Percentiles rank a stretch among this genome's conserved stretches.
These are phyloP conservation scores for Candida ponderosae DNA, from an alignment of 805 yeast genomes.

Conservation along the genomic window DNA sequence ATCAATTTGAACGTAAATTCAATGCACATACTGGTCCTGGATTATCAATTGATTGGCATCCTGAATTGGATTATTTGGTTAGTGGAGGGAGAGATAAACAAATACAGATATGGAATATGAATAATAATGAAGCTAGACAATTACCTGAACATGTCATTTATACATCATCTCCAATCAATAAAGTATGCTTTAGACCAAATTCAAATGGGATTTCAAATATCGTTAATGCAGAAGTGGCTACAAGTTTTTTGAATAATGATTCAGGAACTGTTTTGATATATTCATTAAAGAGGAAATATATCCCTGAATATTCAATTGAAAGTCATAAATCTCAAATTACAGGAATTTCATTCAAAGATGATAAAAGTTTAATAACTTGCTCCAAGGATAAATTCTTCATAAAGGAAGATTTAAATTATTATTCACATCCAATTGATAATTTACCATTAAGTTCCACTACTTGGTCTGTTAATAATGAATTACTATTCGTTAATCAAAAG, in stretches of 20 bases:
- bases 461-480: slow-evolving; percentile 49
- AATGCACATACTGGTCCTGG: slow-evolving; percentile 94
- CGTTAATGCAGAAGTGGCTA: slow-evolving; percentile 59
- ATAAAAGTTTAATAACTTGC: slow-evolving; percentile 37
- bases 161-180: slow-evolving; percentile 73
- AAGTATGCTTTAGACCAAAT: slow-evolving; percentile 61
- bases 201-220: slow-evolving; percentile 29
- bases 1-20: slow-evolving; percentile 56
- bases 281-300: slow-evolving; percentile 59
- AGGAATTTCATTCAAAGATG: slow-evolving; percentile 49
- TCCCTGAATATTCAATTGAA: slow-evolving; percentile 54
- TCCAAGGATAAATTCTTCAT: slow-evolving; percentile 42
- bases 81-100: slow-evolving; percentile 93
- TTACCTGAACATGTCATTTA: slow-evolving; percentile 65
- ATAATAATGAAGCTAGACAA: slow-evolving; percentile 25
- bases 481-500: slow-evolving; percentile 46
- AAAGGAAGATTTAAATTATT: slow-evolving; percentile 38
- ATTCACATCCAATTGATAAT: slow-evolving; percentile 38
- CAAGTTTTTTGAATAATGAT: slow-evolving; percentile 68
- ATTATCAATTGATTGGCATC: slow-evolving; percentile 82
- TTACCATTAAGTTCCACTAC: slow-evolving; percentile 43
- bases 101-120: slow-evolving; percentile 68
- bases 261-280: slow-evolving; percentile 57
- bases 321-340: slow-evolving; percentile 41
- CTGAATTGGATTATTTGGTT: slow-evolving; percentile 67